Percentiles rank a stretch among this genome's conserved stretches.
Conservation (phyloP, 371 early-diverging fungal genomes). For the Apophysomyces sp. region DNA sequence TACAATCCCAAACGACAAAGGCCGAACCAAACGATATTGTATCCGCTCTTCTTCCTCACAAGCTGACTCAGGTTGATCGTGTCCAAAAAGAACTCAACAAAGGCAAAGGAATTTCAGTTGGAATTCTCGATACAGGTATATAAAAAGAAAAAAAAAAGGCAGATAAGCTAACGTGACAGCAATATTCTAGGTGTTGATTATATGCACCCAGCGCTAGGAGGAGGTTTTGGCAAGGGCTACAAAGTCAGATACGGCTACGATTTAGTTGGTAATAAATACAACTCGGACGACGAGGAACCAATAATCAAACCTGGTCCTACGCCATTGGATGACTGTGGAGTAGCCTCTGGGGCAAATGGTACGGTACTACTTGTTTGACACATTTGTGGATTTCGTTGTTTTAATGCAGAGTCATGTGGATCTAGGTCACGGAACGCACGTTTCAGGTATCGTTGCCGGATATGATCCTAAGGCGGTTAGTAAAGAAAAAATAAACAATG, state of each 20-base stretch:
- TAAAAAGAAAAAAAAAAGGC: neutral
- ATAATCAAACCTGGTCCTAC: slow-evolving; percentile 26
- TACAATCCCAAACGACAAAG: neutral
- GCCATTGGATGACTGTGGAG: slow-evolving; percentile 35
- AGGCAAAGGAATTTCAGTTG: slow-evolving; percentile 66
- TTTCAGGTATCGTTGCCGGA: slow-evolving; percentile 64
- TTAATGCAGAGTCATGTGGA: neutral
- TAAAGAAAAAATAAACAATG: neutral
- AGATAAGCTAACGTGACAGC: slow-evolving; percentile 18
- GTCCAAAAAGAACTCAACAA: slow-evolving; percentile 35
- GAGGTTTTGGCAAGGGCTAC: slow-evolving; percentile 55
- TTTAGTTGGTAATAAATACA: slow-evolving; percentile 48
- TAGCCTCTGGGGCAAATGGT: slow-evolving; percentile 26
- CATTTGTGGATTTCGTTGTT: neutral
- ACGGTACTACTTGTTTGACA: slow-evolving; percentile 14
- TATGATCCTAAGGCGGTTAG: slow-evolving; percentile 32
- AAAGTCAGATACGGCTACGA: slow-evolving; percentile 61
- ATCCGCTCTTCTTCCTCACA: slow-evolving; percentile 15
- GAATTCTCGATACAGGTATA: slow-evolving; percentile 65
- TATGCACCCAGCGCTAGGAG: slow-evolving; percentile 68
- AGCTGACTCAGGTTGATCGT: slow-evolving; percentile 29
- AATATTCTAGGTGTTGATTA: slow-evolving; percentile 46
- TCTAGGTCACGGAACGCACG: slow-evolving; percentile 59
- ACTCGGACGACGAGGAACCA: slow-evolving; percentile 30
- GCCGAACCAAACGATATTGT: neutral